phyloP scores from a whole-genome alignment of 2,329 filamentous ascomycete species.

The Aspergillus quadricinctus region DNA sequence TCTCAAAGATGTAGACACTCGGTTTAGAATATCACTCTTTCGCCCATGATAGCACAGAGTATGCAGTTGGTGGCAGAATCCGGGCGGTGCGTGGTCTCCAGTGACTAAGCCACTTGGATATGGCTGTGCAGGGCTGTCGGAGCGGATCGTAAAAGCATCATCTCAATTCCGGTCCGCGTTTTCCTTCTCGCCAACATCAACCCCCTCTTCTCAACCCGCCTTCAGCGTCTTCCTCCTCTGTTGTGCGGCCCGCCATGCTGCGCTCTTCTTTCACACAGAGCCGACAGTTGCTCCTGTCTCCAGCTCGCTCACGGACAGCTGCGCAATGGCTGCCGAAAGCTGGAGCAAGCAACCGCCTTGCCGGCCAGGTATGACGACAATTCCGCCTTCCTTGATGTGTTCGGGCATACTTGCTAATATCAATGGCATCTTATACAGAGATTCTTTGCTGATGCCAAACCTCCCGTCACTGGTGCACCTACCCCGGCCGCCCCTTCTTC shows the following conservation, averaged over 20 bases:
- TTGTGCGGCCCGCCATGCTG: constrained; percentile 52
- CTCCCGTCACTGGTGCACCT: constrained; percentile 32
- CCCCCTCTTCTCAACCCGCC: constrained; percentile 19
- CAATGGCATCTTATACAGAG: constrained; percentile 31
- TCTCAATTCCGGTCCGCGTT: constrained; percentile 27
- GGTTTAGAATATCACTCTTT: background rate
- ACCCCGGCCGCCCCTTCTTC: constrained; percentile 44
- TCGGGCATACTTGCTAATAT: constrained; percentile 23
- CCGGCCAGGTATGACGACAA: constrained; percentile 37
- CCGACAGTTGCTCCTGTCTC: constrained; percentile 39
- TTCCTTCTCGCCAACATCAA: constrained; percentile 29
- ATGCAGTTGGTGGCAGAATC: background rate
- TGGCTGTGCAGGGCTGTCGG: constrained; percentile 31
- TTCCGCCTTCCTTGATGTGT: constrained; percentile 20
- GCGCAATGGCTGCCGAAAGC: constrained; percentile 43
- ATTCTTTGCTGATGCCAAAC: constrained; percentile 49
- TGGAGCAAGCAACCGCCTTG: constrained; percentile 34
- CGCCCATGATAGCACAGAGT: background rate
- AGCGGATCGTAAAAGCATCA: constrained; percentile 37
- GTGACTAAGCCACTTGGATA: constrained; percentile 22
- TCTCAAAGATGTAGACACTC: too few species aligned
- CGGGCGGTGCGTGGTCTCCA: constrained; percentile 12
- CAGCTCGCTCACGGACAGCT: constrained; percentile 32
- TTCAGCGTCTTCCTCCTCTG: constrained; percentile 26
- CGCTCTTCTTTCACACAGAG: constrained; percentile 50